Conservation (phyloP, 306 rosid genomes). For the Gastrolobium villosum region DNA sequence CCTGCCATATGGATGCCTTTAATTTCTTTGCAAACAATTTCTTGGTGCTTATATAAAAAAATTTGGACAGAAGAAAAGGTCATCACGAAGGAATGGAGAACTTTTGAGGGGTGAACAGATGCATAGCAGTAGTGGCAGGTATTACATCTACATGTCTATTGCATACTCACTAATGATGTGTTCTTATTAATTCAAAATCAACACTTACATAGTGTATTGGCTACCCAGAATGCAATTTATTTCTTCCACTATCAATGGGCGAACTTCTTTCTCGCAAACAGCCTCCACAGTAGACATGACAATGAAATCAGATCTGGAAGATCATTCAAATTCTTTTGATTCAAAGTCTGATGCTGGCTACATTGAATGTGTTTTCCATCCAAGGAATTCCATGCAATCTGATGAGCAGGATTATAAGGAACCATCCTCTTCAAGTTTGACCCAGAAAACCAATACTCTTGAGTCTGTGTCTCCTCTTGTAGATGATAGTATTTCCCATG, state of each 20-base stretch:
- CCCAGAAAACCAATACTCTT: constrained; percentile 55
- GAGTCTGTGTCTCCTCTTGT: constrained; percentile 58
- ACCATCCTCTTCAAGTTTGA: constrained; percentile 59
- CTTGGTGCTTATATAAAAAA: constrained; percentile 46
- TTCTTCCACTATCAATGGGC: constrained; percentile 53
- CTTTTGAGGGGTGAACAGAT: constrained; percentile 62
- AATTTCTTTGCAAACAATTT: constrained; percentile 32
- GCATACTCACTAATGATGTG: constrained; percentile 10
- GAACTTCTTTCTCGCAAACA: constrained; percentile 52
- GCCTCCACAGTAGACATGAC: constrained; percentile 54
- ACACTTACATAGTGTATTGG: constrained; percentile 47
- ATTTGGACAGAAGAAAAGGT: constrained; percentile 82
- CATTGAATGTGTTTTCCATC: constrained; percentile 76
- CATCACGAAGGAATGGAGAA: constrained; percentile 66
- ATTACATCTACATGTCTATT: constrained; percentile 39
- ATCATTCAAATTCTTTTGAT: constrained; percentile 73
- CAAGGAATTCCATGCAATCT: constrained; percentile 60
- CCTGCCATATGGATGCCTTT: constrained; percentile 40
- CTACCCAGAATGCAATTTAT: constrained; percentile 65
- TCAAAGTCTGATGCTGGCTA: constrained; percentile 72
- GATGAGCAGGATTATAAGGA: constrained; percentile 63
- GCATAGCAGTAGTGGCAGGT: constrained; percentile 78
- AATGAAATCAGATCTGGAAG: constrained; percentile 55
- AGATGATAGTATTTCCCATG: constrained; percentile 61
- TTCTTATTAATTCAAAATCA: constrained; percentile 47